Conservation (phyloP, 2,329 filamentous ascomycete species). For the Apiospora aurea region DNA sequence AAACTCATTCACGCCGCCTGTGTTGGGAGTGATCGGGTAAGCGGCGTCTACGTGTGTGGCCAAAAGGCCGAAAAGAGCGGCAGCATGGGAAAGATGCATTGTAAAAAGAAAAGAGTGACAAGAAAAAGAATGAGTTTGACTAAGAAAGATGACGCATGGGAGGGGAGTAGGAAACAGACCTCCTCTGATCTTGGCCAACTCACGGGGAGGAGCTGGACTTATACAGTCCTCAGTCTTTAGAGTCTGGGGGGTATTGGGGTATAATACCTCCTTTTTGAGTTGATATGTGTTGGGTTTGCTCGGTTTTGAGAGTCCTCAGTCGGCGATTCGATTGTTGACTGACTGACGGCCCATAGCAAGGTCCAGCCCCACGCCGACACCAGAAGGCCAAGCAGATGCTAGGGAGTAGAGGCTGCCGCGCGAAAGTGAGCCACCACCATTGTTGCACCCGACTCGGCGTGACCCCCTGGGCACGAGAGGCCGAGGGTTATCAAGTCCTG, state of each 20-base stretch:
- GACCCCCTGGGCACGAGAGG: not conserved
- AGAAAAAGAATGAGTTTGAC: not conserved
- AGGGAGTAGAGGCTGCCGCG: not conserved
- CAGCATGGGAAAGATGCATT: not conserved
- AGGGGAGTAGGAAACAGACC: not conserved
- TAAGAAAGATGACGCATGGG: not conserved
- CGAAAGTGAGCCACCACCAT: not conserved
- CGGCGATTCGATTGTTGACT: not conserved
- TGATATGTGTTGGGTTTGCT: no score
- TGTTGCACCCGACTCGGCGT: not conserved
- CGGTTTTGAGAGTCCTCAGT: no score
- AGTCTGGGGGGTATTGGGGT: no score
- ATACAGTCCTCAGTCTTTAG: not conserved
- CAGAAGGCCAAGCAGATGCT: not conserved
- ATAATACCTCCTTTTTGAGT: no score
- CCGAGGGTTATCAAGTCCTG: not conserved
- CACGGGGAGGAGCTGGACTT: not conserved
- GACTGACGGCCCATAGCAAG: not conserved
- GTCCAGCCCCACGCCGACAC: not conserved
- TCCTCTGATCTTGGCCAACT: not conserved
- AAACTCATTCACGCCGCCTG: constrained; percentile 15
- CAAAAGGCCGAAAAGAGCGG: constrained; percentile 20
- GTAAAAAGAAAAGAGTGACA: not conserved
- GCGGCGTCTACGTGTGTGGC: constrained; percentile 22
- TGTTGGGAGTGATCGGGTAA: constrained; percentile 18